A percentile compares a stretch with the other conserved stretches of the same genome.
Evolutionary conservation across 495 filamentous ascomycete genomes (phyloP).

Genomic region (Eremomyces bilateralis): DNA sequence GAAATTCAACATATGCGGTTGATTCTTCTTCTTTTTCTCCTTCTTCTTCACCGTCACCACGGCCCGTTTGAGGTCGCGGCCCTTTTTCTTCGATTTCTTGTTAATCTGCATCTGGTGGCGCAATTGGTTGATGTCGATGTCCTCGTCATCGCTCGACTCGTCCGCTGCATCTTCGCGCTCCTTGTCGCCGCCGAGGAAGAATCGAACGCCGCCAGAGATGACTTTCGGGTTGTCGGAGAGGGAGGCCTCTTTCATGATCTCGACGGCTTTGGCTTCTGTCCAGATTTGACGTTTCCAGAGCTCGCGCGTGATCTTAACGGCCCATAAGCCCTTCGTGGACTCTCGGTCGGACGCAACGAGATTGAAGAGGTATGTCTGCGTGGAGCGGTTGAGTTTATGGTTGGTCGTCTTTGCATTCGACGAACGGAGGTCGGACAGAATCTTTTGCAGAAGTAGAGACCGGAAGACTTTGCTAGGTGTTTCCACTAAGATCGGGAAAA

Average conservation of each 20-base stretch:
- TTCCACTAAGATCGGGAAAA: conserved; percentile 76
- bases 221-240: conserved; percentile 78
- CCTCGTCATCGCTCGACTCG: conserved; percentile 61
- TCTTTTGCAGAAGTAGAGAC: conserved; percentile 68
- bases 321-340: conserved; percentile 78
- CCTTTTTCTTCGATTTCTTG: conserved; percentile 84
- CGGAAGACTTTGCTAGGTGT: conserved; percentile 78
- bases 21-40: conserved; percentile 71
- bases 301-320: conserved; percentile 72
- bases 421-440: conserved; percentile 68
- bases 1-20: conserved; percentile 79
- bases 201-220: conserved; percentile 62
- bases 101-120: conserved; percentile 76
- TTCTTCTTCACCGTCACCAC: conserved; percentile 45
- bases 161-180: conserved; percentile 83
- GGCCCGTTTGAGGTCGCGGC: conserved; percentile 56
- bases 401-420: conserved; percentile 71
- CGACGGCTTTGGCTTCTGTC: conserved; percentile 71
- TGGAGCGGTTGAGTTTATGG: conserved; percentile 75
- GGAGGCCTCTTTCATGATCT: conserved; percentile 82
- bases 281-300: conserved; percentile 77
- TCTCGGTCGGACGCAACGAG: conserved; percentile 65
- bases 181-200: conserved; percentile 89
- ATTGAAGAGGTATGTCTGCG: conserved; percentile 83
- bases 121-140: conserved; percentile 59